Conservation (phyloP, 1,284 basidiomycete species). For the Fomitopsis palustris region DNA sequence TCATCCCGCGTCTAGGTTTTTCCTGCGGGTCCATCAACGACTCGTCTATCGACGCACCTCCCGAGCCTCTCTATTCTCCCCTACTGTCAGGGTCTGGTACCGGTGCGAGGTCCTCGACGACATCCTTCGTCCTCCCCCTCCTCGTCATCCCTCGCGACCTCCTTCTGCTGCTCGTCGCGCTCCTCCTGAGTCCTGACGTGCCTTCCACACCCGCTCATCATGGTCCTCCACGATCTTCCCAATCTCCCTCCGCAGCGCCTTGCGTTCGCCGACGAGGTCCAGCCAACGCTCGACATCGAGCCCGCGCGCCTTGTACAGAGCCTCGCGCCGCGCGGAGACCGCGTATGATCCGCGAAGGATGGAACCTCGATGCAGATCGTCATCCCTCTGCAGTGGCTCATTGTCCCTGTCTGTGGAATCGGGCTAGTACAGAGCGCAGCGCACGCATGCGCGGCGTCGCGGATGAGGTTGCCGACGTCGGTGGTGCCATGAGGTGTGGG, state of each 20-base stretch:
- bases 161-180: slow-evolving; percentile 11
- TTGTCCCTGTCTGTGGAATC: slow-evolving; percentile 2
- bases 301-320: slow-evolving; percentile 55
- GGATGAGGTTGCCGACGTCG: slow-evolving; percentile 65
- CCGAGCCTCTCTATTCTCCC: not conserved
- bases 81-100: not conserved
- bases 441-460: slow-evolving; percentile 52
- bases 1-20: not conserved
- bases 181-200: slow-evolving; percentile 32
- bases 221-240: slow-evolving; percentile 61
- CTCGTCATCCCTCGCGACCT: not conserved
- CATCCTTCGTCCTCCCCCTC: not conserved
- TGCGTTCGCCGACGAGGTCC: slow-evolving; percentile 52
- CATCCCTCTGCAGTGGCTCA: slow-evolving; percentile 9
- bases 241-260: slow-evolving; percentile 49
- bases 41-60: not conserved
- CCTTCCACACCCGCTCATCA: slow-evolving; percentile 34
- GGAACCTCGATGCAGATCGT: slow-evolving; percentile 54
- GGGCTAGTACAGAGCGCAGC: slow-evolving; percentile 46
- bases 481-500: slow-evolving; percentile 49
- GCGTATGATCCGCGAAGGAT: slow-evolving; percentile 59
- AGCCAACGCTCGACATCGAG: slow-evolving; percentile 61
- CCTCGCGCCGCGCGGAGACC: slow-evolving; percentile 52
- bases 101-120: not conserved
- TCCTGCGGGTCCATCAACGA: not conserved